Percentiles rank a stretch among this genome's conserved stretches.
Conservation (phyloP, 495 filamentous ascomycete genomes). For the Aspergillus mulundensis region DNA sequence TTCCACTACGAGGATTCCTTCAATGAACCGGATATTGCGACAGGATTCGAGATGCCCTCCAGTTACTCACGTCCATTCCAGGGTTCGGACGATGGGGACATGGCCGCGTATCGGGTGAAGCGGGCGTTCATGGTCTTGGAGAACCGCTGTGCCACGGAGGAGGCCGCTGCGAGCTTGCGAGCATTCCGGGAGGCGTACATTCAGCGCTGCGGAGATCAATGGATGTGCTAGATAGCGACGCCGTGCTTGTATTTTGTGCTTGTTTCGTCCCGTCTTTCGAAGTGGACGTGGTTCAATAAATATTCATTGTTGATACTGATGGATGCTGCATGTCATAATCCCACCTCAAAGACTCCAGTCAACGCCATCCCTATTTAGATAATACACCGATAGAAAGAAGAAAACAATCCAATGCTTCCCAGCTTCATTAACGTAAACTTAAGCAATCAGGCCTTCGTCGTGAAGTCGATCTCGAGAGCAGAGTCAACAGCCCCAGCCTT, state of each 20-base stretch:
- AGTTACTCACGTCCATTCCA: slow-evolving; percentile 20
- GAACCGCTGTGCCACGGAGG: slow-evolving; percentile 42
- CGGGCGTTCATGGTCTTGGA: slow-evolving; percentile 49
- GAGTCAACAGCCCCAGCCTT: slow-evolving; percentile 55
- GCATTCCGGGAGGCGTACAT: slow-evolving; percentile 45
- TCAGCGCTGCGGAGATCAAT: slow-evolving; percentile 18
- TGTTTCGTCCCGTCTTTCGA: background rate
- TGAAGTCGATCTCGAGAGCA: slow-evolving; percentile 70
- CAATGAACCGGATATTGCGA: slow-evolving; percentile 21
- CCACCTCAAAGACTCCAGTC: slow-evolving; percentile 2
- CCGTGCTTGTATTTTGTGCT: background rate
- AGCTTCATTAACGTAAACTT: background rate
- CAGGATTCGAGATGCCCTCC: slow-evolving; percentile 20
- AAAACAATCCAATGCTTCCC: background rate
- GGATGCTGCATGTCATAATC: background rate
- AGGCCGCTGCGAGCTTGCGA: slow-evolving; percentile 45
- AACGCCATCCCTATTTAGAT: slow-evolving; percentile 4
- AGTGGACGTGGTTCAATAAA: background rate
- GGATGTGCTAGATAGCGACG: slow-evolving; percentile 14
- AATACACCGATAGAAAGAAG: slow-evolving; percentile 4
- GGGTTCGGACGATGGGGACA: slow-evolving; percentile 10
- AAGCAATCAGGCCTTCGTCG: slow-evolving; percentile 41
- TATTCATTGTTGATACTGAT: background rate
- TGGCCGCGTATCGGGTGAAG: slow-evolving; percentile 29
- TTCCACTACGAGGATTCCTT: slow-evolving; percentile 47